Evolutionary conservation across 169 alveolate genomes (phyloP).

Genomic region (Plasmodium chabaudi): DNA sequence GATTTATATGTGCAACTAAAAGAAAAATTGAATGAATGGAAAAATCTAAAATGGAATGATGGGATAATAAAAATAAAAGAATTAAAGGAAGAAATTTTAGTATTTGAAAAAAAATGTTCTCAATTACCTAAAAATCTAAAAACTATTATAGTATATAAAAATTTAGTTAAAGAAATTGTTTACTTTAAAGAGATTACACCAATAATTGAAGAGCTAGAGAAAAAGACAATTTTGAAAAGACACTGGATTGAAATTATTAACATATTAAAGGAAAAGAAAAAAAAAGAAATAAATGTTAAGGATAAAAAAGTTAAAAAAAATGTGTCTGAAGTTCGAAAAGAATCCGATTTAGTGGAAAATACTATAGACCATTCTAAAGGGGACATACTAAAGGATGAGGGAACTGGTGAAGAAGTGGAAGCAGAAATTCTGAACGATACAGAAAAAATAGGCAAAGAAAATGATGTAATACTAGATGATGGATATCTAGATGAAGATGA

Average conservation of each 20-base stretch:
- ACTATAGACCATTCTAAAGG: background rate
- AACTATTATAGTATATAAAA: constrained; percentile 75
- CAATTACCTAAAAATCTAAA: constrained; percentile 75
- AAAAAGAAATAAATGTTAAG: constrained; percentile 57
- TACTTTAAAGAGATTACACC: constrained; percentile 88
- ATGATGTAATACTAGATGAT: constrained; percentile 33
- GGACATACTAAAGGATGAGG: background rate
- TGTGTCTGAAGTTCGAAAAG: background rate
- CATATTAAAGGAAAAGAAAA: constrained; percentile 66
- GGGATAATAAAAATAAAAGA: constrained; percentile 95
- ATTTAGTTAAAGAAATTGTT: constrained; percentile 60
- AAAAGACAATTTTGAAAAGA: constrained; percentile 93
- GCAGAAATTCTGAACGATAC: background rate
- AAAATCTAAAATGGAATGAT: constrained; percentile 94
- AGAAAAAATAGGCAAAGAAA: background rate
- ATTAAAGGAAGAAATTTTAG: constrained; percentile 92
- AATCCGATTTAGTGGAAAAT: background rate
- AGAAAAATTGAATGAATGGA: constrained; percentile 84
- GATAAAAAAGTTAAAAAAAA: constrained; percentile 87
- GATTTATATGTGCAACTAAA: constrained; percentile 88
- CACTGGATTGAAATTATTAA: constrained; percentile 93
- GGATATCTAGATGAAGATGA: constrained; percentile 52
- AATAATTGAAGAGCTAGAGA: constrained; percentile 91
- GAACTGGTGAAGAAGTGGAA: background rate
- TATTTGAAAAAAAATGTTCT: constrained; percentile 87